Conservation (phyloP, 2,329 filamentous ascomycete species). For the Periconia sp. region DNA sequence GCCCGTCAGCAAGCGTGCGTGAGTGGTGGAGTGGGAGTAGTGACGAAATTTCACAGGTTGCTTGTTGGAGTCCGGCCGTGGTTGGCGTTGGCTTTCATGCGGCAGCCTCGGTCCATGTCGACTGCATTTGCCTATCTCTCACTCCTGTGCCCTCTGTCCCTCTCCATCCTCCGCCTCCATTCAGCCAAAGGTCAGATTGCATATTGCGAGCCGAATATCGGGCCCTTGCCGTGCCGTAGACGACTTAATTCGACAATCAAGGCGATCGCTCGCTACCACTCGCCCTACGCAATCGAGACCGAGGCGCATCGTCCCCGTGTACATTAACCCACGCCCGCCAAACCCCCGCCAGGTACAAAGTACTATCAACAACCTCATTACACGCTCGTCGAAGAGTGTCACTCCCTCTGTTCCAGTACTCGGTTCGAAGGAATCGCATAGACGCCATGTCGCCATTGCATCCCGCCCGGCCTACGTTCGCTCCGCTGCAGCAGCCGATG, state of each 20-base stretch:
- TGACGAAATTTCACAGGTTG: conserved; percentile 17
- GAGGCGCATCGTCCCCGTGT: conserved; percentile 13
- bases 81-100: conserved; percentile 2
- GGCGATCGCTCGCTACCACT: conserved; percentile 25
- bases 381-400: not conserved
- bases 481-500: conserved; percentile 41
- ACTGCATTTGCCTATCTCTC: conserved; percentile 1
- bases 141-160: not conserved
- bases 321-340: conserved; percentile 22
- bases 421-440: conserved; percentile 3
- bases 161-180: conserved; percentile 8
- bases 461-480: conserved; percentile 39
- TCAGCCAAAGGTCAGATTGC: conserved; percentile 5
- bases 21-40: not conserved
- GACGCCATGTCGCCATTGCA: conserved; percentile 27
- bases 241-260: conserved; percentile 24
- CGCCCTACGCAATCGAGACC: conserved; percentile 6
- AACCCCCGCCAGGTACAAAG: conserved; percentile 3
- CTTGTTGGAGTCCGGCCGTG: not conserved
- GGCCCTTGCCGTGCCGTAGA: conserved; percentile 16
- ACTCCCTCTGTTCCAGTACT: too few relatives aligned
- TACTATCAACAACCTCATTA: not conserved
- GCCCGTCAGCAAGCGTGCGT: not conserved
- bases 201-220: conserved; percentile 10
- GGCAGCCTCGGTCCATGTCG: conserved; percentile 11